Conservation (phyloP, 768 basidiomycete genomes). For the Hericium alpestre region DNA sequence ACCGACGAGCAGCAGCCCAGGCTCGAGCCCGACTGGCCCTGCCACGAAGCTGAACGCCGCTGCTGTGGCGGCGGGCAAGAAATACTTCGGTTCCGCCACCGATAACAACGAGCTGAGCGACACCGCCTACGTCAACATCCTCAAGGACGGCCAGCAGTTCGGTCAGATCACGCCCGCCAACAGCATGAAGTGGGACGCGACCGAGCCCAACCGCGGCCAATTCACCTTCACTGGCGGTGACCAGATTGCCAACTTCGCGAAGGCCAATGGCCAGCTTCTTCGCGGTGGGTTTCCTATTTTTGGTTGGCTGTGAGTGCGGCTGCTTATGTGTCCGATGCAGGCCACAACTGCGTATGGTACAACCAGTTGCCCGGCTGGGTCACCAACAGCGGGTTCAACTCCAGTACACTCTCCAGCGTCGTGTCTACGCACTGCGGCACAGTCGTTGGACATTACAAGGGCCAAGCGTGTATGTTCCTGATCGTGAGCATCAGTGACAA, state of each 20-base stretch:
- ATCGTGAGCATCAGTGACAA: background rate
- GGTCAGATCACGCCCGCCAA: constrained; percentile 36
- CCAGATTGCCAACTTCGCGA: constrained; percentile 32
- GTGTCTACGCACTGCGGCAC: constrained; percentile 21
- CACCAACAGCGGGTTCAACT: constrained; percentile 4
- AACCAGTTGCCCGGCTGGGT: constrained; percentile 17
- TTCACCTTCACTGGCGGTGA: constrained; percentile 41
- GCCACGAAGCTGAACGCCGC: background rate
- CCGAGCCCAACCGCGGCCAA: constrained; percentile 35
- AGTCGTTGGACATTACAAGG: constrained; percentile 42
- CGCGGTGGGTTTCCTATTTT: background rate
- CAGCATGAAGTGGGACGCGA: constrained; percentile 43
- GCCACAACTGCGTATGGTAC: constrained; percentile 35
- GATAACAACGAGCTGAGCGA: constrained; percentile 36
- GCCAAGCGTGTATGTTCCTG: constrained; percentile 29
- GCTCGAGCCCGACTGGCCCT: background rate
- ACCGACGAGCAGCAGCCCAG: background rate
- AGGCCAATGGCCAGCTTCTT: constrained; percentile 7
- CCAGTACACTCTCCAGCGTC: background rate
- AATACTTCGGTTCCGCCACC: constrained; percentile 39
- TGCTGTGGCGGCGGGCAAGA: constrained; percentile 20
- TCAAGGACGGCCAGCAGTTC: constrained; percentile 27
- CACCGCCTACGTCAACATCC: constrained; percentile 25
- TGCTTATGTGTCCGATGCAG: background rate
- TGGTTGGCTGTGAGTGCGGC: background rate